These are phyloP conservation scores for Komagataea norvegica DNA, from an alignment of 1,139 yeast genomes.

Conservation along the genomic window DNA sequence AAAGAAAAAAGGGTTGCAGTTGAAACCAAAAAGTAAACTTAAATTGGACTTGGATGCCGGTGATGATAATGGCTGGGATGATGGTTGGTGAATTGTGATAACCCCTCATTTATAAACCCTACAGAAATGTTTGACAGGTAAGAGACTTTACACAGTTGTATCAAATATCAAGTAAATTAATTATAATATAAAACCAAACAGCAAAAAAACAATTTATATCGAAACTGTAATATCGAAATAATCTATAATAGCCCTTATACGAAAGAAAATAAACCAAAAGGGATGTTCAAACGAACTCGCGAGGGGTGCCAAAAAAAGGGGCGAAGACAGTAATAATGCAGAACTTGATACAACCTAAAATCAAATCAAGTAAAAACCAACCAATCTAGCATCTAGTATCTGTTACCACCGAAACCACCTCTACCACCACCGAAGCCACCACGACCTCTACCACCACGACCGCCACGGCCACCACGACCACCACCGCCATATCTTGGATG, in stretches of 20 bases:
- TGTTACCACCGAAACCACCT: slow-evolving; percentile 23
- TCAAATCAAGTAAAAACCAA: not conserved
- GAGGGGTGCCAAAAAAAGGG: too few species aligned
- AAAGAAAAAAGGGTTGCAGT: slow-evolving; percentile 21
- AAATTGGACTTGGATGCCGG: slow-evolving; percentile 34
- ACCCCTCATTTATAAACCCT: too few species aligned
- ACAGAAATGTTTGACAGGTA: too few species aligned
- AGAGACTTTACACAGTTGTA: too few species aligned
- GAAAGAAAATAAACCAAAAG: too few species aligned
- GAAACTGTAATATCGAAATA: too few species aligned
- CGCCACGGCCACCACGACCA: slow-evolving; percentile 44
- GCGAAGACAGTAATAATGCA: too few species aligned
- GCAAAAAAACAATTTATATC: too few species aligned
- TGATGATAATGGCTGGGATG: slow-evolving; percentile 56
- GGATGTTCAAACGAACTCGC: too few species aligned
- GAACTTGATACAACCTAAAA: too few species aligned
- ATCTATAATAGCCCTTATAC: too few species aligned
- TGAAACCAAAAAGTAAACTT: slow-evolving; percentile 23
- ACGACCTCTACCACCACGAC: slow-evolving; percentile 41
- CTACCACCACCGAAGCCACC: slow-evolving; percentile 33
- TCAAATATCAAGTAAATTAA: too few species aligned
- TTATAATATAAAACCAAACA: not conserved
- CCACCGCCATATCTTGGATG: slow-evolving; percentile 49
- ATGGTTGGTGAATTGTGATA: slow-evolving; percentile 37
- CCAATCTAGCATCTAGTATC: slow-evolving; percentile 9